These are phyloP conservation scores for Plenodomus lindquistii DNA, from an alignment of 2,329 filamentous ascomycete genomes.

Conservation along the genomic window DNA sequence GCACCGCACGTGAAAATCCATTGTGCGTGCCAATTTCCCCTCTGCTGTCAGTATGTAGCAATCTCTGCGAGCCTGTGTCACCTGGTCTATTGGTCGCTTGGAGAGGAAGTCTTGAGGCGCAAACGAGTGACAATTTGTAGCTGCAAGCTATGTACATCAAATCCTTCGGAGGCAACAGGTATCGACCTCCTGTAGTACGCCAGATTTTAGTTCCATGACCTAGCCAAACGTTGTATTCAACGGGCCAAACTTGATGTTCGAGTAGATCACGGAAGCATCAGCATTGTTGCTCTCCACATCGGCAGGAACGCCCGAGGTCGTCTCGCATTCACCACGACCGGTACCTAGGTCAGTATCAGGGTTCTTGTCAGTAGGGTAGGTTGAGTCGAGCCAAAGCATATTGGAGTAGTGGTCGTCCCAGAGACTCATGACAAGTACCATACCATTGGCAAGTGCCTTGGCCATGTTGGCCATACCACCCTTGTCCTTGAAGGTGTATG, in stretches of 20 bases:
- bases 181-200: too few species aligned
- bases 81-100: too few species aligned
- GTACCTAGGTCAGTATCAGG: slow-evolving; percentile 28
- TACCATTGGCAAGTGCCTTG: slow-evolving; percentile 57
- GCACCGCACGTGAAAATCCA: too few species aligned
- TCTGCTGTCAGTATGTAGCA: too few species aligned
- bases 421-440: slow-evolving; percentile 66
- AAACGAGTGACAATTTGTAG: slow-evolving; percentile 1
- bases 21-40: too few species aligned
- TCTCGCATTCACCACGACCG: slow-evolving; percentile 35
- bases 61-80: too few species aligned
- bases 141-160: not conserved
- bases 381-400: slow-evolving; percentile 76
- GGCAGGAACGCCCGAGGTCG: slow-evolving; percentile 31
- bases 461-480: slow-evolving; percentile 63
- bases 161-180: too few species aligned
- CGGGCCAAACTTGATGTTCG: slow-evolving; percentile 37
- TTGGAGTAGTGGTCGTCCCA: slow-evolving; percentile 68
- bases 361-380: slow-evolving; percentile 56
- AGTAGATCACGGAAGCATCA: slow-evolving; percentile 29
- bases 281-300: slow-evolving; percentile 29
- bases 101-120: too few species aligned
- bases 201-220: too few species aligned
- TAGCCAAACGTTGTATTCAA: slow-evolving; percentile 34
- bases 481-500: slow-evolving; percentile 56